Base-by-base conservation (phyloP, 202 grass and related monocot species). In the Tripidium arundinaceum region DNA sequence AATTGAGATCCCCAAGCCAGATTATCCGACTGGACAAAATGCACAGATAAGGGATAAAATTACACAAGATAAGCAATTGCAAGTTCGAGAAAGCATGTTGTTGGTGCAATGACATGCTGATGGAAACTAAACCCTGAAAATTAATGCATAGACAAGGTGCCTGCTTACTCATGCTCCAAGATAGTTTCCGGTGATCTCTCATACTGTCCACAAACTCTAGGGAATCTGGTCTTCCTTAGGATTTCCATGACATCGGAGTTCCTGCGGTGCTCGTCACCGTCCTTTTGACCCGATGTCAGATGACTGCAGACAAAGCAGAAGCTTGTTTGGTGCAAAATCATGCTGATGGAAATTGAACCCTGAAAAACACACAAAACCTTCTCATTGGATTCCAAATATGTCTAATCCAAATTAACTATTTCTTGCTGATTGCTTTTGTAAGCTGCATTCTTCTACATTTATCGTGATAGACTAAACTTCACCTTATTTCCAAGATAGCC, bases 241-340 rank as follows among this genome's bases (percentile, higher is more conserved):
- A 97, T 97, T 47, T 97, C 93, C 79, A 97, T 81, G 22, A 97
- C 93, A 57, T 97, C 93, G 0, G 88, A 89, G 65, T 97, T 97
- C 62, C 93, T 85, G 11, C 93, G 81, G 42, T 89, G 78, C 70
- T 97, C 93, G 5, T 97, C 93, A 3, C 93, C 93, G 16, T 97
- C 91, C 75, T 97, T 97, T 76, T 97, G 93, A 46, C 93, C 93
- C 0, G 93, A 97, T 10, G 93, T 97, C 76, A 97, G 92, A 80
- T 97, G 93, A 62, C 93, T 91, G 87, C 93, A 97, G 79, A 97
- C 89, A 65, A 97, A 97, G 93, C 93, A 97, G 76, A 97, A 93
- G 86, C 90, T 97, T 76, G 93, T 97, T 97, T 97, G 93, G 84
- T 97, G 93, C 86, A 97, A 84, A 45, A 85, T 83, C 93, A 97